Evolutionary conservation across 176 grass and related monocot species (phyloP).

Genomic region (Oryza coarctata): DNA sequence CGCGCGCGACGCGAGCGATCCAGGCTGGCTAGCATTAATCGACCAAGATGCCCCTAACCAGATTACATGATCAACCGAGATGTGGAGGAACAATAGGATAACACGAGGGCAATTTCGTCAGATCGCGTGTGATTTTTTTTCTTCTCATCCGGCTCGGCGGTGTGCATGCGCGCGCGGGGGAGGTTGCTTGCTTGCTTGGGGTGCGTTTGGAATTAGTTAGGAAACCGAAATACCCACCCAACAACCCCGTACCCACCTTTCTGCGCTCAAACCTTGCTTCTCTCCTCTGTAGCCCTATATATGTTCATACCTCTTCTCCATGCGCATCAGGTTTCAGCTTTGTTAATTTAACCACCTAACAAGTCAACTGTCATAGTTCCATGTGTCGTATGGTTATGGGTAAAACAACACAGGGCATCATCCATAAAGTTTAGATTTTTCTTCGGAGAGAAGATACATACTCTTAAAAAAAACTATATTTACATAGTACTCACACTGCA

Average conservation of each 20-base stretch:
- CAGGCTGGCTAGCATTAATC: not conserved
- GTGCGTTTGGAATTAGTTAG: constrained; percentile 50
- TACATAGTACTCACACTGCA: not conserved
- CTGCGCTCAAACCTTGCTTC: not conserved
- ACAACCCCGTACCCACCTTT: constrained; percentile 48
- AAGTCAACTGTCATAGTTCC: not conserved
- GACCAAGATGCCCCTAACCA: not conserved
- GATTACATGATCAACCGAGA: not conserved
- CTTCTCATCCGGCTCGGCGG: not conserved
- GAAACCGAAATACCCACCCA: constrained; percentile 52
- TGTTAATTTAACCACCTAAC: not conserved
- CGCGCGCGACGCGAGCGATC: constrained; percentile 31
- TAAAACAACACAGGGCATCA: not conserved
- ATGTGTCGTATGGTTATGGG: not conserved
- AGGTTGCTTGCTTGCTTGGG: constrained; percentile 33
- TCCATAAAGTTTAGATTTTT: not conserved
- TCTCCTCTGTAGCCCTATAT: not conserved
- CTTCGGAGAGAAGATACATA: not conserved
- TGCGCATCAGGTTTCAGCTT: not conserved
- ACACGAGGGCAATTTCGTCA: not conserved
- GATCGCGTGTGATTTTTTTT: not conserved
- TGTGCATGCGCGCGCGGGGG: not conserved
- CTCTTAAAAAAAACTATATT: not conserved
- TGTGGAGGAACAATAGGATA: not conserved
- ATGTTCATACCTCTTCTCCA: not conserved